A percentile compares a stretch with the other conserved stretches of the same genome.
Conservation (phyloP, 1,284 basidiomycete species). For the Microbotryomycetes sp. region DNA sequence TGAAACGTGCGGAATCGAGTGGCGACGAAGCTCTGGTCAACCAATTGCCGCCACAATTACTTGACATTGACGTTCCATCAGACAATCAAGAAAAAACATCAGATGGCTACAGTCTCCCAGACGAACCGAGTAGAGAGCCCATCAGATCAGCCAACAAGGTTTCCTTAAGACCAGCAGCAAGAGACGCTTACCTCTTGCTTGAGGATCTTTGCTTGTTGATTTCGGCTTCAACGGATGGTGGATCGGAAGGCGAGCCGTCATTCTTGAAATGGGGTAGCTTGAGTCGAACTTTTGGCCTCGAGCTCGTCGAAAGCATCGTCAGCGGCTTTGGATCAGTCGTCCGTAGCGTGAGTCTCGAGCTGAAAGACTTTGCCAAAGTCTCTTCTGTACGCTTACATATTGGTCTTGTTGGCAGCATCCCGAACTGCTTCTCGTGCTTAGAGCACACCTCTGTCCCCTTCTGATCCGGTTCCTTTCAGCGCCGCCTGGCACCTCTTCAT, state of each 20-base stretch:
- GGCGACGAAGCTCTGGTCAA: slow-evolving; percentile 5
- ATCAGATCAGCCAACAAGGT: not conserved
- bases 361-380: not conserved
- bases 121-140: not conserved
- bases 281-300: slow-evolving; percentile 88
- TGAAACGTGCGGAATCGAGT: slow-evolving; percentile 6
- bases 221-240: slow-evolving; percentile 39
- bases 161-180: slow-evolving; percentile 65
- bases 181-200: slow-evolving; percentile 81
- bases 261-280: slow-evolving; percentile 79
- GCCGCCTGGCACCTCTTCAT: slow-evolving; percentile 61
- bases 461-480: slow-evolving; percentile 59
- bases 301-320: slow-evolving; percentile 91
- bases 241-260: slow-evolving; percentile 55
- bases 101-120: not conserved
- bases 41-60: slow-evolving; percentile 15
- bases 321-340: slow-evolving; percentile 90
- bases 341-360: slow-evolving; percentile 54
- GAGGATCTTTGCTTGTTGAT: slow-evolving; percentile 84
- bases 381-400: slow-evolving; percentile 8
- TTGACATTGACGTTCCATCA: slow-evolving; percentile 31
- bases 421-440: slow-evolving; percentile 75
- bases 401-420: slow-evolving; percentile 52
- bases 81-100: slow-evolving; percentile 18
- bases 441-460: slow-evolving; percentile 81